Base-by-base conservation (phyloP, 352 stramenopile genomes). In the Globisporangium canariense region DNA sequence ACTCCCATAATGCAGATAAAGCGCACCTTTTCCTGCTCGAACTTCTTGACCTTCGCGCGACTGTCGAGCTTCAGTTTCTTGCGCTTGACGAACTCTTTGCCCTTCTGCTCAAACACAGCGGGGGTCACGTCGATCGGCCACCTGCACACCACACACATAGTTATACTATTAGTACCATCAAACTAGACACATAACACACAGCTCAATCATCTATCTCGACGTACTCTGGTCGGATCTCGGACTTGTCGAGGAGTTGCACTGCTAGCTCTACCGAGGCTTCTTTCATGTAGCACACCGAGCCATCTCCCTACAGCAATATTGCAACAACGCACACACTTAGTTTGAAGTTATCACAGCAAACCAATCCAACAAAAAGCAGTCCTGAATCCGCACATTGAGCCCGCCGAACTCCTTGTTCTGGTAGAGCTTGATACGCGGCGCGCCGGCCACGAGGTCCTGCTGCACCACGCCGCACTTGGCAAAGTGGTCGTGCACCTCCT, bases 361-460 rank as follows among this genome's bases (percentile, higher is more conserved):
- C 13, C 14, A 25, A 25, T 10, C 13, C 1, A 51, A 6, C 16
- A 54, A 45, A 2, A 52, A 6, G 41, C n/a, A 49, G 10, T 38
- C 1, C 2, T 36, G 22, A 53, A 16, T 20, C 74, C 82, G 38
- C 76, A 94, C 86, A 50, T 99, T 99, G 11, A 97, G 69, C 3
- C 83, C 75, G 11, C 88, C 92, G 36, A 78, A 78, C 36, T 94
- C 76, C 63, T 96, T 95, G 73, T 95, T 81, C 53, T 82, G 62
- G 75, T 99, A 99, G 4, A 99, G 71, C 68, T 99, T 99, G 65
- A 99, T 97, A 57, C 97, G 97, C 9, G 95, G 96, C 58, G 94
- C 78, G 52, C 97, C 81, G 14, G 90, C 97, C 46, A 90, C 78
- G 54, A 98, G 92, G 78, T 98, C 96, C 25, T 96, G 83, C 70